These are phyloP conservation scores for Kuraishia ogatae DNA, from an alignment of 805 yeast species.

Conservation along the genomic window DNA sequence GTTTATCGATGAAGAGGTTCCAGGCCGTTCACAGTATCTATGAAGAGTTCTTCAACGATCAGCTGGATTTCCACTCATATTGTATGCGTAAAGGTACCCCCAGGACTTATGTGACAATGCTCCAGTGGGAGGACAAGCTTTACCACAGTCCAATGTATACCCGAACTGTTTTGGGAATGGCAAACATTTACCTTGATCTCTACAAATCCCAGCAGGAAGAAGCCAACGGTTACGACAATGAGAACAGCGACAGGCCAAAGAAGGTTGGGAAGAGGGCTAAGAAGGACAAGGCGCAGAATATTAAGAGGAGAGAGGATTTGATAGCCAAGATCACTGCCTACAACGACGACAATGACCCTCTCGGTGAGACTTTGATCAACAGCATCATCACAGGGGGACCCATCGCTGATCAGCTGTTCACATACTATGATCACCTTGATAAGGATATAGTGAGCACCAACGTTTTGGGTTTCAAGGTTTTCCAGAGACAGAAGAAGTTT, in stretches of 20 bases:
- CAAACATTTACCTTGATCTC: conserved; percentile 41
- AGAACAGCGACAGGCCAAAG: conserved; percentile 1
- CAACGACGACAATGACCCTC: conserved; percentile 46
- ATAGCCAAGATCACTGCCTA: conserved; percentile 30
- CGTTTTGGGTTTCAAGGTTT: conserved; percentile 35
- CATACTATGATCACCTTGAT: conserved; percentile 25
- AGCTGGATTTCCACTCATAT: conserved; percentile 90
- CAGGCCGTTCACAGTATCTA: conserved; percentile 57
- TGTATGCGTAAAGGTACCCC: conserved; percentile 88
- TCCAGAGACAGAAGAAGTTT: conserved; percentile 28
- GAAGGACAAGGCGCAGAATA: conserved; percentile 48
- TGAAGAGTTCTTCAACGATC: conserved; percentile 70
- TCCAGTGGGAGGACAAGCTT: conserved; percentile 76
- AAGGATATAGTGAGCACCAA: conserved; percentile 30
- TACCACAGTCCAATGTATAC: conserved; percentile 62
- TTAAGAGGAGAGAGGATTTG: conserved; percentile 47
- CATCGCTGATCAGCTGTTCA: conserved; percentile 34
- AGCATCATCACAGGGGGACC: conserved; percentile 21
- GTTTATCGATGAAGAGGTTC: conserved; percentile 76
- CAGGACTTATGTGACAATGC: conserved; percentile 67
- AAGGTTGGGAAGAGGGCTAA: conserved; percentile 27
- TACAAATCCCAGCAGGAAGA: conserved; percentile 12
- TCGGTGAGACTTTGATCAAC: conserved; percentile 36
- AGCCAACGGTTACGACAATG: not conserved
- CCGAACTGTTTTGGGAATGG: conserved; percentile 62